Percentiles rank a stretch among this genome's conserved stretches.
Conservation (phyloP, 495 filamentous ascomycete species). For the Penicillium antarcticum region DNA sequence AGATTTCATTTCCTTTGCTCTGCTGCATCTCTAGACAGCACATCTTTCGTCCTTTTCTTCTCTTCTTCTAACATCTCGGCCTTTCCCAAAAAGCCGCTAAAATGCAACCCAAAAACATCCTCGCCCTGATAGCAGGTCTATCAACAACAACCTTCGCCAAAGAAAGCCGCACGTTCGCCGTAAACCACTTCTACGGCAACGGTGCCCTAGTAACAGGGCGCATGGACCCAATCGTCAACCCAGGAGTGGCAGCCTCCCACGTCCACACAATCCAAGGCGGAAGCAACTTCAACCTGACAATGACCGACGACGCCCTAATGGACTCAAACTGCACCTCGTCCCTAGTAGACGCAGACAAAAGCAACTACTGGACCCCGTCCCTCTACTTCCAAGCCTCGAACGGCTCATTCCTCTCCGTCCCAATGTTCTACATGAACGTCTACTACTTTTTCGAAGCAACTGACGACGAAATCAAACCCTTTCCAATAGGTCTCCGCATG, state of each 20-base stretch:
- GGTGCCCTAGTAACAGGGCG: conserved; percentile 10
- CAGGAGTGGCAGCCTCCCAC: conserved; percentile 58
- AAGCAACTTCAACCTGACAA: conserved; percentile 64
- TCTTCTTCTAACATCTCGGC: too few relatives aligned
- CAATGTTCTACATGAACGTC: conserved; percentile 63
- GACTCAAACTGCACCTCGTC: conserved; percentile 66
- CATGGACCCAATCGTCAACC: conserved; percentile 64
- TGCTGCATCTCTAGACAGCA: too few relatives aligned
- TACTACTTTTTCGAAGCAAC: conserved; percentile 66
- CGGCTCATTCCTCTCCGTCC: conserved; percentile 64
- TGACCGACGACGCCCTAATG: conserved; percentile 55
- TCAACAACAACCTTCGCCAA: not conserved
- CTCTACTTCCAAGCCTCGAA: conserved; percentile 65
- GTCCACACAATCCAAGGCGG: conserved; percentile 75
- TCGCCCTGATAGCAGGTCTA: not conserved
- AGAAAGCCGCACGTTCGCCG: conserved; percentile 12
- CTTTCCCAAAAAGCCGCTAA: too few relatives aligned
- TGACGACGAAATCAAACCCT: conserved; percentile 58
- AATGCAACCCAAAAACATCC: too few relatives aligned
- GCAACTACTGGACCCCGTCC: conserved; percentile 74
- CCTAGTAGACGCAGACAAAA: conserved; percentile 61
- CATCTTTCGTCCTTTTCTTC: too few relatives aligned
- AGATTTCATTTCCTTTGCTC: too few relatives aligned
- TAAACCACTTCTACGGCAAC: conserved; percentile 19
- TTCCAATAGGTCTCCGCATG: conserved; percentile 74